Conservation (phyloP, 2,329 filamentous ascomycete genomes). For the Pseudogymnoascus sp. region DNA sequence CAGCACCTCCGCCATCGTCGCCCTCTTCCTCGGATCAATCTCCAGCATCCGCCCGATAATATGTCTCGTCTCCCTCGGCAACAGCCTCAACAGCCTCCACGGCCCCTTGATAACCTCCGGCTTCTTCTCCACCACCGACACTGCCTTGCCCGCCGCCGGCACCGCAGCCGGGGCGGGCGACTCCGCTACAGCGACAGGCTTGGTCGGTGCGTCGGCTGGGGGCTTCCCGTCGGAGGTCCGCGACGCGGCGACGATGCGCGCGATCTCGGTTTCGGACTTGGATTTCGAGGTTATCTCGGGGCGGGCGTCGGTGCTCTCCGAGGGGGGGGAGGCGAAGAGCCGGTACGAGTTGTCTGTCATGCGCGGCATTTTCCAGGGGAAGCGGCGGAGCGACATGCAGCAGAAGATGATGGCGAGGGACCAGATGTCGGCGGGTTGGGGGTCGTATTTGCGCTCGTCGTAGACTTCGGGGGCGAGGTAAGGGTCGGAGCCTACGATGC, state of each 20-base stretch:
- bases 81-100: conserved; percentile 77
- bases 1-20: conserved; percentile 77
- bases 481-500: conserved; percentile 78
- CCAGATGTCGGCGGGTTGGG: conserved; percentile 92
- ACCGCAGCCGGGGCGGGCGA: no score
- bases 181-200: no score
- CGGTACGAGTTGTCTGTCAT: conserved; percentile 91
- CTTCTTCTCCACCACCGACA: conserved; percentile 45
- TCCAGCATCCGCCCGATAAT: conserved; percentile 92
- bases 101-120: conserved; percentile 79
- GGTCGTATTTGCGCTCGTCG: conserved; percentile 86
- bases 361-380: conserved; percentile 94
- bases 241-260: not conserved
- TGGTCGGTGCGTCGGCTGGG: not conserved
- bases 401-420: conserved; percentile 97
- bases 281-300: conserved; percentile 21
- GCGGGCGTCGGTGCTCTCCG: conserved; percentile 49
- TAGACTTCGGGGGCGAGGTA: conserved; percentile 97
- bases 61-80: conserved; percentile 82
- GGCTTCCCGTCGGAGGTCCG: not conserved
- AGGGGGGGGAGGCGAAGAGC: conserved; percentile 79
- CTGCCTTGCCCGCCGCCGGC: not conserved
- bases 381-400: conserved; percentile 91
- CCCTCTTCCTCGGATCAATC: conserved; percentile 73
- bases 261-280: conserved; percentile 16